Evolutionary conservation across 108 stramenopile genomes (phyloP).

Genomic region (Fragilaria crotonensis): DNA sequence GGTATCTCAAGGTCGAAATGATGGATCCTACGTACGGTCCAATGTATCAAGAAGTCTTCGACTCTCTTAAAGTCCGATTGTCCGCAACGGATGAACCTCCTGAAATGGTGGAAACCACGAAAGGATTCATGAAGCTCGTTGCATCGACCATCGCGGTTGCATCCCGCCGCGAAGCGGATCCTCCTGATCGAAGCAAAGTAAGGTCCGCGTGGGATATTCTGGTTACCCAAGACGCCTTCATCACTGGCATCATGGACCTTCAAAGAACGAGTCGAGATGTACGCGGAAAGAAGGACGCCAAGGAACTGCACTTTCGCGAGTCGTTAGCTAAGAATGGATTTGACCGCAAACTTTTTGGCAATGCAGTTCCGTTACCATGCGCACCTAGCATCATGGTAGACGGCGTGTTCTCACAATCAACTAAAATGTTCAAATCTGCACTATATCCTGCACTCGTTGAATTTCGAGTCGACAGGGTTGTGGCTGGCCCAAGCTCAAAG

Average conservation of each 20-base stretch:
- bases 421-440: conserved; percentile 90
- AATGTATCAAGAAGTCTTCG: conserved; percentile 73
- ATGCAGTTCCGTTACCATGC: conserved; percentile 86
- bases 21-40: conserved; percentile 80
- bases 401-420: conserved; percentile 50
- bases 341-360: conserved; percentile 31
- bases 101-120: conserved; percentile 5
- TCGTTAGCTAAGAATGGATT: conserved; percentile 58
- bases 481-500: neutral
- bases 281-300: conserved; percentile 82
- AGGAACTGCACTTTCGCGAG: conserved; percentile 73
- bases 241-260: conserved; percentile 76
- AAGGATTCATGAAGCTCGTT: conserved; percentile 1
- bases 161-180: conserved; percentile 3
- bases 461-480: conserved; percentile 60
- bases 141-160: neutral
- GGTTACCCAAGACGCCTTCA: conserved; percentile 69
- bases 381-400: conserved; percentile 80
- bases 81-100: conserved; percentile 12
- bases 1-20: conserved; percentile 89
- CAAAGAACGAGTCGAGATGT: conserved; percentile 54
- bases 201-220: conserved; percentile 69
- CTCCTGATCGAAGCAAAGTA: conserved; percentile 2
- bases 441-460: conserved; percentile 93
- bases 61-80: conserved; percentile 51